phyloP scores from a whole-genome alignment of 495 filamentous ascomycete species.

The Talaromyces adpressus region DNA sequence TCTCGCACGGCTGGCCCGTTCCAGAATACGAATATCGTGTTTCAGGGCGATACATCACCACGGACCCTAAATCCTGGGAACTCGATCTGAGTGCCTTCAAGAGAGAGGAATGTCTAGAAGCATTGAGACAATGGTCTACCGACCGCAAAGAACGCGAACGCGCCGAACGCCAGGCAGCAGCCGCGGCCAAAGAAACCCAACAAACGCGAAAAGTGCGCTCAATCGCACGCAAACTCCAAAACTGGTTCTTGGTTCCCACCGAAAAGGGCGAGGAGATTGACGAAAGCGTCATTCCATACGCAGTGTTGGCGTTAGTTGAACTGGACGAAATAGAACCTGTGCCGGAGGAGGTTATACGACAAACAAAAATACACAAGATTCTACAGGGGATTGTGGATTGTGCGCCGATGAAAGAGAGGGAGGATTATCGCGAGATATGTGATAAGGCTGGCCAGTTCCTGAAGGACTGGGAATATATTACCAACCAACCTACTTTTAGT shows the following conservation, averaged over 20 bases:
- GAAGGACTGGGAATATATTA: not conserved
- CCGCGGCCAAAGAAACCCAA: not conserved
- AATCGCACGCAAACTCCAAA: not conserved
- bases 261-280: not conserved
- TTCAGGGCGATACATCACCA: not conserved
- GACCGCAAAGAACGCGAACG: not conserved
- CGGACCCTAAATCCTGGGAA: not conserved
- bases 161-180: not conserved
- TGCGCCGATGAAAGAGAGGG: not conserved
- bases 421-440: not conserved
- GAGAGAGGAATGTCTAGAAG: not conserved
- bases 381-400: not conserved
- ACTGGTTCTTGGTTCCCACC: not conserved
- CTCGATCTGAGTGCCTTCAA: not conserved
- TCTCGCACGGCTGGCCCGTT: slow-evolving; percentile 3
- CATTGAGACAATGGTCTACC: not conserved
- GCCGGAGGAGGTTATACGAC: not conserved
- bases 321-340: not conserved
- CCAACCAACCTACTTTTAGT: no score
- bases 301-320: not conserved
- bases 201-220: not conserved
- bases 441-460: not conserved
- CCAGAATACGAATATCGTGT: not conserved
- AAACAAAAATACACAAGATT: not conserved
- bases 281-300: not conserved